These are phyloP conservation scores for Metschnikowia continentalis DNA, from an alignment of 805 yeast species.

Conservation along the genomic window DNA sequence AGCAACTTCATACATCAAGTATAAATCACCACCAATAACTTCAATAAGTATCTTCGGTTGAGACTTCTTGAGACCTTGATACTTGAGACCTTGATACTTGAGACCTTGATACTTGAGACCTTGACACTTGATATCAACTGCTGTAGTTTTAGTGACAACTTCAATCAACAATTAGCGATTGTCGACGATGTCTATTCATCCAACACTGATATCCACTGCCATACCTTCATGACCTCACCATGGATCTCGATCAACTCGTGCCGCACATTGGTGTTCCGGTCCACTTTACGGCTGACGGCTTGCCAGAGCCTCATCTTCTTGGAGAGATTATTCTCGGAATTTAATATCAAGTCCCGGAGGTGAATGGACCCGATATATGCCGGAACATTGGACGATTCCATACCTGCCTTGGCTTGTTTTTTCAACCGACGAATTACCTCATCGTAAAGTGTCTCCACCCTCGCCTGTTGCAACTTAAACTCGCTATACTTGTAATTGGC, in stretches of 20 bases:
- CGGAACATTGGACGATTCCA: slow-evolving; percentile 27
- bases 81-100: too few species aligned
- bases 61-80: too few species aligned
- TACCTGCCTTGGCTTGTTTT: slow-evolving; percentile 38
- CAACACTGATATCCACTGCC: slow-evolving; percentile 65
- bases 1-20: too few species aligned
- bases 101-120: too few species aligned
- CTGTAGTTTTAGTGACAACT: too few species aligned
- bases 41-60: too few species aligned
- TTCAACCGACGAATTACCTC: slow-evolving; percentile 50
- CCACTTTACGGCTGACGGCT: slow-evolving; percentile 51
- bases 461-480: slow-evolving; percentile 35
- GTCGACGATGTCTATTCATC: background rate
- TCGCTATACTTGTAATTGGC: slow-evolving; percentile 31
- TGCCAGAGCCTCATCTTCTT: slow-evolving; percentile 51
- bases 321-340: slow-evolving; percentile 35
- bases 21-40: too few species aligned
- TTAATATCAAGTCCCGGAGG: slow-evolving; percentile 60
- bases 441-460: slow-evolving; percentile 43
- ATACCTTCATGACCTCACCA: slow-evolving; percentile 83
- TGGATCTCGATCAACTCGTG: slow-evolving; percentile 63
- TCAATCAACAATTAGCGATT: too few species aligned
- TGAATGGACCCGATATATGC: slow-evolving; percentile 65
- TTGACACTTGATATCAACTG: too few species aligned
- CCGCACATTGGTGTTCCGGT: slow-evolving; percentile 62